Conservation (phyloP, 257 asterid species). For the Nicotiana obtusifolia region DNA sequence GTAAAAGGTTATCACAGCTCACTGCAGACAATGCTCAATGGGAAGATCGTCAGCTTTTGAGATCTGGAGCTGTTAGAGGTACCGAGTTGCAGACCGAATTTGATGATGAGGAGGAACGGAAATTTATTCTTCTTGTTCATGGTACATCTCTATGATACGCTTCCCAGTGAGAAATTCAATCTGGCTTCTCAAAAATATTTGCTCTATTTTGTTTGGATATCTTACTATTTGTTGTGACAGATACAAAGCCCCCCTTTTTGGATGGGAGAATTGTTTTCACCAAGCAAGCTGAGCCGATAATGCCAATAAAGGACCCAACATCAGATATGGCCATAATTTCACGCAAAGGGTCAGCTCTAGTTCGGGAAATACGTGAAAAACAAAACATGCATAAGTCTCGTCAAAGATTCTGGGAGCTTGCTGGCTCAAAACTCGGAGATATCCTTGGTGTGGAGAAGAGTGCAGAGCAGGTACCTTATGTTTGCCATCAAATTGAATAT, state of each 20-base stretch:
- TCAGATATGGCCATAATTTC: constrained; percentile 99
- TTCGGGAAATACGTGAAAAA: constrained; percentile 88
- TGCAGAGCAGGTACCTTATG: constrained; percentile 64
- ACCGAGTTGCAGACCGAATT: constrained; percentile 94
- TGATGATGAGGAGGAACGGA: constrained; percentile 92
- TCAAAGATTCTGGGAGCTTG: constrained; percentile 98
- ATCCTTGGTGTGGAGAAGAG: constrained; percentile 97
- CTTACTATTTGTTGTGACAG: constrained; percentile 36
- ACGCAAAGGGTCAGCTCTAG: constrained; percentile 83
- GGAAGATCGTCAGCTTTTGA: constrained; percentile 95
- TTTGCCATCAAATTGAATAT: constrained; percentile 10
- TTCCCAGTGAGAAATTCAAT: background rate
- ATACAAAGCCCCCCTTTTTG: constrained; percentile 96
- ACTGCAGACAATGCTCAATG: constrained; percentile 99
- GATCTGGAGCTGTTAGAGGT: constrained; percentile 97
- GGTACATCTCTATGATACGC: constrained; percentile 37
- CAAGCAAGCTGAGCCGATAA: constrained; percentile 87
- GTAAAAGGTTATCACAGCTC: constrained; percentile 87
- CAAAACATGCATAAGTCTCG: constrained; percentile 92
- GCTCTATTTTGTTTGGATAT: constrained; percentile 6
- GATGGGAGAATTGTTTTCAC: constrained; percentile 95
- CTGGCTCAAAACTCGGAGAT: constrained; percentile 92
- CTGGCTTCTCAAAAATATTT: background rate
- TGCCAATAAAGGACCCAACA: constrained; percentile 96
- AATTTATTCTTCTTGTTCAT: constrained; percentile 93